Base-by-base conservation (phyloP, 2,329 filamentous ascomycete species). In the Volutella citrinella region DNA sequence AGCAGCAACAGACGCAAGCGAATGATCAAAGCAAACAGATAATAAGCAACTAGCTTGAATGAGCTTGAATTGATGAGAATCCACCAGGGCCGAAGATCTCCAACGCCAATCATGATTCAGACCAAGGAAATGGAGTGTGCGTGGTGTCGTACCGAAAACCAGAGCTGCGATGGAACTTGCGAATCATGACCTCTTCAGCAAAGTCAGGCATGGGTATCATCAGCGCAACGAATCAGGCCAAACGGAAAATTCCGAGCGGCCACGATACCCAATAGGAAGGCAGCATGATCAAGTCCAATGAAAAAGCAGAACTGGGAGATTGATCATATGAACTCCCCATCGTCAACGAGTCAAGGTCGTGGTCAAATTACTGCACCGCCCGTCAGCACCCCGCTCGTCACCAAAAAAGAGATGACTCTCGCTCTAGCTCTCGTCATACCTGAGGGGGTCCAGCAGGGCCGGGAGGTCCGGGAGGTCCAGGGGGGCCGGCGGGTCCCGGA, bases 401-500 rank as follows among this genome's bases (percentile, higher is more conserved):
- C n/a, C n/a, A n/a, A n/a, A n/a, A n/a, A n/a, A n/a, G n/a, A n/a
- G n/a, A n/a, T n/a, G n/a, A n/a, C n/a, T n/a, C n/a, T n/a, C n/a
- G n/a, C n/a, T n/a, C n/a, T n/a, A n/a, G n/a, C n/a, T n/a, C n/a
- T n/a, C 19, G 27, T 28, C 55, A 43, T 60, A 66, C 63, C 63
- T 66, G 61, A 45, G 63, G 60, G 43, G 62, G 61, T 30, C 58
- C 62, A 34, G 45, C 55, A 36, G 62, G 61, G 30, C 60, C 62
- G 27, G 55, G 55, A 29, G 61, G 61, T 27, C 60, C 62, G 21
- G 56, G 57, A 36, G 61, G 63, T 14, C 61, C 65, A 32, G 54
- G 56, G 38, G 64, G 61, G 22, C 65, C 68, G 48, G 70, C 68
- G 14, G 66, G 64, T 19, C 57, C 63, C 30, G 63, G 63, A 36